Percentiles rank a stretch among this genome's conserved stretches.
phyloP scores from a whole-genome alignment of 352 stramenopile genomes.

The Pythium aquatile region DNA sequence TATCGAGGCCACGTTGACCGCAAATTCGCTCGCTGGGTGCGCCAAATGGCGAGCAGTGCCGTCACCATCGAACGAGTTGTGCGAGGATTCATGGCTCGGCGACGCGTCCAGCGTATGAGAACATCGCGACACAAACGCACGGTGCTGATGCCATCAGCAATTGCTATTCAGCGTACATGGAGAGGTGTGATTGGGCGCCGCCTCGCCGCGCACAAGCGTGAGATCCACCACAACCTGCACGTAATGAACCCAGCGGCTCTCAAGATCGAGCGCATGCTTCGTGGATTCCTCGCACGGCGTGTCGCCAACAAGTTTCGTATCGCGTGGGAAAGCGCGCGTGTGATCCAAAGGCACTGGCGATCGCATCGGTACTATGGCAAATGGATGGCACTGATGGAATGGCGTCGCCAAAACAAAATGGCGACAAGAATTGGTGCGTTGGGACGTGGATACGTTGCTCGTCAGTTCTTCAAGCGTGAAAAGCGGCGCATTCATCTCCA shows the following conservation, averaged over 20 bases:
- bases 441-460: slow-evolving; percentile 55
- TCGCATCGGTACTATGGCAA: slow-evolving; percentile 41
- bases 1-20: slow-evolving; percentile 52
- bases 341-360: slow-evolving; percentile 59
- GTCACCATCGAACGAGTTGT: slow-evolving; percentile 49
- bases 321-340: slow-evolving; percentile 29
- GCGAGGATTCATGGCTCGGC: slow-evolving; percentile 56
- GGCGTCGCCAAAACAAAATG: slow-evolving; percentile 50
- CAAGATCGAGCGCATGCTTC: slow-evolving; percentile 46
- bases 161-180: slow-evolving; percentile 56
- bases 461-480: slow-evolving; percentile 56
- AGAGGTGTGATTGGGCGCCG: slow-evolving; percentile 41
- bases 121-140: slow-evolving; percentile 39
- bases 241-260: slow-evolving; percentile 54
- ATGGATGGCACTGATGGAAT: slow-evolving; percentile 51
- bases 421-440: slow-evolving; percentile 60
- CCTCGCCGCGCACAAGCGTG: slow-evolving; percentile 31
- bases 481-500: slow-evolving; percentile 40
- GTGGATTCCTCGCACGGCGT: slow-evolving; percentile 54
- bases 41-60: slow-evolving; percentile 41
- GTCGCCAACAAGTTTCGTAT: slow-evolving; percentile 32
- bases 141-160: slow-evolving; percentile 45
- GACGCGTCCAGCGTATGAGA: slow-evolving; percentile 41
- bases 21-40: slow-evolving; percentile 41
- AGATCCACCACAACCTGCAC: slow-evolving; percentile 26